Conservation (phyloP, 805 yeast genomes). For the Starmerella riodocensis region DNA sequence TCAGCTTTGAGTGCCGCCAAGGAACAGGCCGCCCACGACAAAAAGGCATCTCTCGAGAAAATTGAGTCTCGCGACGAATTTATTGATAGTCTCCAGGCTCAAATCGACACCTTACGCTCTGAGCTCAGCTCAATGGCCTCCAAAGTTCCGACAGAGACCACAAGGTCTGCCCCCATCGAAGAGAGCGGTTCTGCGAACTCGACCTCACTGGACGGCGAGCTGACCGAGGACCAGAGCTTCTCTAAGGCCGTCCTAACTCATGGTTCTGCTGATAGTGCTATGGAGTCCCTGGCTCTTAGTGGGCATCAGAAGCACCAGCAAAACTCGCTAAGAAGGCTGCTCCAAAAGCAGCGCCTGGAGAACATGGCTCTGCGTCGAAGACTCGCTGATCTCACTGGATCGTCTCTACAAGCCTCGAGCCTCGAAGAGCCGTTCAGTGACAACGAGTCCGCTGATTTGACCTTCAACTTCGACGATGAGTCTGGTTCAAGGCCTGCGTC, state of each 20-base stretch:
- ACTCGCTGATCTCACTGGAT: conserved; percentile 6
- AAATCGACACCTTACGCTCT: conserved; percentile 1
- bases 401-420: too few relatives aligned
- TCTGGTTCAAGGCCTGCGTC: too few relatives aligned
- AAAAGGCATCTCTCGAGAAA: neutral
- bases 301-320: conserved; percentile 1
- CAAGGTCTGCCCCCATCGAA: too few relatives aligned
- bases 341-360: conserved; percentile 7
- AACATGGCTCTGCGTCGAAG: conserved; percentile 4
- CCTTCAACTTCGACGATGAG: neutral
- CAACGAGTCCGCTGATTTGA: too few relatives aligned
- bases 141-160: neutral
- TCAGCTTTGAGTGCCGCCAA: neutral
- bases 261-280: conserved; percentile 4
- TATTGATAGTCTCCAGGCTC: conserved; percentile 9
- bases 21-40: conserved; percentile 3
- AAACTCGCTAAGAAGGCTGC: neutral
- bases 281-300: conserved; percentile 4
- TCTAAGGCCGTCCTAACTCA: conserved; percentile 1
- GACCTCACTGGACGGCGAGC: neutral
- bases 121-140: neutral
- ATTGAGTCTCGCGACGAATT: conserved; percentile 8
- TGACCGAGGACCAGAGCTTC: conserved; percentile 1
- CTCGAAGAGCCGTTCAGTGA: too few relatives aligned
- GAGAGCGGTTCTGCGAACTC: neutral